Percentiles rank a stretch among this genome's conserved stretches.
Evolutionary conservation across 2,329 filamentous ascomycete species (phyloP).

Genomic region (Endoconidiophora laricicola): DNA sequence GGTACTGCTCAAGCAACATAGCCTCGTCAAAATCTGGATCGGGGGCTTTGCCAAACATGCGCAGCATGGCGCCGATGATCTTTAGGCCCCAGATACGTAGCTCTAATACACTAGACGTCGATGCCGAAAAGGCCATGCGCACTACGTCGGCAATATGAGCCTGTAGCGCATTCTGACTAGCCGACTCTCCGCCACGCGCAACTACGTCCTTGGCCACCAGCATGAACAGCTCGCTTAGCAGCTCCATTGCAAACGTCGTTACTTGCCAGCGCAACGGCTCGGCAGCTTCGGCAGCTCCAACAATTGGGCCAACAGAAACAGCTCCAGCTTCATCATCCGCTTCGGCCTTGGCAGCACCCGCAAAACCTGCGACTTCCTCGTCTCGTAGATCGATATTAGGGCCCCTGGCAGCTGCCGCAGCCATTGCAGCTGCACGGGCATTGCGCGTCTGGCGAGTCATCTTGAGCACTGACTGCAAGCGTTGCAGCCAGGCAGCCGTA

Average conservation of each 20-base stretch:
- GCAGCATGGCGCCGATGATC: constrained; percentile 83
- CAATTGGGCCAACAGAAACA: background rate
- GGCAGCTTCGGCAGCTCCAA: constrained; percentile 46
- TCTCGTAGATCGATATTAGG: constrained; percentile 62
- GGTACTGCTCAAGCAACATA: constrained; percentile 91
- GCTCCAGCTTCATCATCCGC: constrained; percentile 25
- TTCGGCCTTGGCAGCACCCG: constrained; percentile 27
- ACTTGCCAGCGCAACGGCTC: constrained; percentile 93
- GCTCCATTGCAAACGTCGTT: constrained; percentile 80
- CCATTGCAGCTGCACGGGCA: constrained; percentile 15
- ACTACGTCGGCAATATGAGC: constrained; percentile 79
- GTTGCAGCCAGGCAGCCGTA: constrained; percentile 70
- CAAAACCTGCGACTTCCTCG: constrained; percentile 93
- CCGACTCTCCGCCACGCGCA: constrained; percentile 59
- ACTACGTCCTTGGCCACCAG: constrained; percentile 60
- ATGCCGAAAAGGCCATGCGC: constrained; percentile 92
- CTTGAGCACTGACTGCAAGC: constrained; percentile 75
- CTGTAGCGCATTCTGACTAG: constrained; percentile 64
- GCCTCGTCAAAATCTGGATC: constrained; percentile 97
- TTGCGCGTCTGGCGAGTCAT: constrained; percentile 41
- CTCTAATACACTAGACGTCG: constrained; percentile 80
- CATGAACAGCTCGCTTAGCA: constrained; percentile 65
- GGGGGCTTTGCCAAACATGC: constrained; percentile 88
- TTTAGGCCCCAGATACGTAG: constrained; percentile 80
- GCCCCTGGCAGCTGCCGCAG: constrained; percentile 17